phyloP scores from a whole-genome alignment of 2,329 filamentous ascomycete species.

The Xylaria sp. region DNA sequence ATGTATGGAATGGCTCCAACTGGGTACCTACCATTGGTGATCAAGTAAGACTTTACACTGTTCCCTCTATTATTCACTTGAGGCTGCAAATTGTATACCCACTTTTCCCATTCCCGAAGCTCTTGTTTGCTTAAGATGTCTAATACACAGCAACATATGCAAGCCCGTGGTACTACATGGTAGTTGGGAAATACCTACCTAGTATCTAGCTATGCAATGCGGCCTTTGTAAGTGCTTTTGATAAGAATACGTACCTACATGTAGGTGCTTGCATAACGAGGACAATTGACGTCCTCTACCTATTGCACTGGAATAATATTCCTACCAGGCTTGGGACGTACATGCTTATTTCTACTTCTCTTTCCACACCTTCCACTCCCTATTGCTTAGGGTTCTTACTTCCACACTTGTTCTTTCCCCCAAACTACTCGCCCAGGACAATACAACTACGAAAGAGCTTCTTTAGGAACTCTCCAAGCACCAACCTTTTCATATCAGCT shows the following conservation, averaged over 20 bases:
- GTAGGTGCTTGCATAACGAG: background rate
- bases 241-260: no score
- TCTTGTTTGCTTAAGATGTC: constrained; percentile 21
- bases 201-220: no score
- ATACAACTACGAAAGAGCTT: background rate
- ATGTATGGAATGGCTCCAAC: constrained; percentile 46
- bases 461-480: background rate
- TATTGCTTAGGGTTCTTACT: background rate
- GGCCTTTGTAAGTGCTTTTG: background rate
- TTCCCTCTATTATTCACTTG: constrained; percentile 28
- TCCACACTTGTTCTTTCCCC: background rate
- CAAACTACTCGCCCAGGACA: background rate
- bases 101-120: background rate
- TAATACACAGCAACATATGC: background rate
- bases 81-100: background rate
- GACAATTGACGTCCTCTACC: background rate
- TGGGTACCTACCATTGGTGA: constrained; percentile 42
- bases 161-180: background rate
- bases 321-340: background rate
- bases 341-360: background rate
- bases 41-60: constrained; percentile 39
- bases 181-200: background rate
- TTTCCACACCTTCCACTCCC: no score
- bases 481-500: background rate
- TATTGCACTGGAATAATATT: background rate